These are phyloP conservation scores for Leishmania tarentolae DNA, from an alignment of 208 protist species.

Conservation along the genomic window DNA sequence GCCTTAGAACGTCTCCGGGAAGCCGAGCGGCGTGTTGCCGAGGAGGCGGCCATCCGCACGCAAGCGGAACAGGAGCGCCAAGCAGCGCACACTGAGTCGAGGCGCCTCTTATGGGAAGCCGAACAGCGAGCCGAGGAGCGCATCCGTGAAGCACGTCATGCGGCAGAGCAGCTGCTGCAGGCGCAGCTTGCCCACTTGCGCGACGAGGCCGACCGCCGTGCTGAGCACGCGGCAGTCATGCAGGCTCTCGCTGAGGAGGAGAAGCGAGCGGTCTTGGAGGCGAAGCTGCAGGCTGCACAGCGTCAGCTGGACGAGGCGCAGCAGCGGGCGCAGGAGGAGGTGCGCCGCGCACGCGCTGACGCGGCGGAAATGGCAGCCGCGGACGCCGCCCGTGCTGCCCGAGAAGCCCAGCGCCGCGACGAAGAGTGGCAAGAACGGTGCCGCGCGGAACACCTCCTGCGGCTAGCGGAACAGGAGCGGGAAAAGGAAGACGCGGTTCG, in stretches of 20 bases:
- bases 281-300: slow-evolving; percentile 59
- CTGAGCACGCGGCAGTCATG: slow-evolving; percentile 46
- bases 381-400: slow-evolving; percentile 40
- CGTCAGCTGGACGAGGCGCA: slow-evolving; percentile 54
- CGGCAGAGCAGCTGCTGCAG: slow-evolving; percentile 41
- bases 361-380: slow-evolving; percentile 41
- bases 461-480: slow-evolving; percentile 33
- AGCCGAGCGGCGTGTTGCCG: slow-evolving; percentile 55
- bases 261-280: slow-evolving; percentile 46
- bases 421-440: slow-evolving; percentile 31
- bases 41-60: slow-evolving; percentile 41
- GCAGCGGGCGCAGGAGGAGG: slow-evolving; percentile 38
- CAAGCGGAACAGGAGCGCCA: slow-evolving; percentile 35
- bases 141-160: slow-evolving; percentile 44
- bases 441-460: slow-evolving; percentile 36
- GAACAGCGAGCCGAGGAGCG: slow-evolving; percentile 53
- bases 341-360: slow-evolving; percentile 48
- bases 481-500: slow-evolving; percentile 39
- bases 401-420: slow-evolving; percentile 40
- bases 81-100: slow-evolving; percentile 26
- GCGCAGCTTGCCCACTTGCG: slow-evolving; percentile 40
- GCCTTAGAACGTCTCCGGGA: slow-evolving; percentile 56
- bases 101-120: slow-evolving; percentile 45
- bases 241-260: slow-evolving; percentile 55
- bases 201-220: slow-evolving; percentile 37